Base-by-base conservation (phyloP, 2,329 filamentous ascomycete genomes). In the Aotearoamyces nothofagi region DNA sequence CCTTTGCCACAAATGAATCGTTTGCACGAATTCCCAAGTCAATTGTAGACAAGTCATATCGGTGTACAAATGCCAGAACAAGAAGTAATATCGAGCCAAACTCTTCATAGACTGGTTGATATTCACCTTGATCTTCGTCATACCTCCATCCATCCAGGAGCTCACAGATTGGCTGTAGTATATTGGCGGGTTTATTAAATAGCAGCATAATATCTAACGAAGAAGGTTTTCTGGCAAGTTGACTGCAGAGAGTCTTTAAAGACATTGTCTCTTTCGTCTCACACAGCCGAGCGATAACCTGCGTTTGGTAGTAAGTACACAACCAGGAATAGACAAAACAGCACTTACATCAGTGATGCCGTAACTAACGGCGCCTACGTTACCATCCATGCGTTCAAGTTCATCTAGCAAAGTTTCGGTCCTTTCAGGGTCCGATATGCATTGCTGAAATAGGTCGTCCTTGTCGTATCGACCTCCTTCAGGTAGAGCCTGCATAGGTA, bases 381-480 rank as follows among this genome's bases (percentile, higher is more conserved):
- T 94, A 2, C 87, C 87, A 44, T 92, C 82, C 66, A 90, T 84
- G 28, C 77, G 78, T 32, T 93, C 83, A 14, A 98, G 61, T 43
- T 92, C 83, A 22, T 74, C 69, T 22, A 94, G 70, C 17, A 92
- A 61, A 24, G 74, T 68, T 39, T 84, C 78, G 1, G 80, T 71
- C 37, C 75, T 71, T 36, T 83, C 78, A 1, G 75, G 69, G 39
- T 92, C 82, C 8, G 69, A 66, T 26, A 78, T 66, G 38, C 84
- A 93, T 45, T 90, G 76, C 27, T 72, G 65, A 0, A 93, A 68
- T 9, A 98, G 58, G 16, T 73, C 67, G 15, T 90, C 79, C 50
- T 87, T 90, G 26, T 68, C 63, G 41, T 83, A 83, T 33, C 76
- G 76, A 4, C 78, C 76, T 14, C 76, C 68, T 14, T 74, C 69